These are phyloP conservation scores for Raphidocelis subcapitata DNA, from an alignment of 139 green algal genomes.

Conservation along the genomic window DNA sequence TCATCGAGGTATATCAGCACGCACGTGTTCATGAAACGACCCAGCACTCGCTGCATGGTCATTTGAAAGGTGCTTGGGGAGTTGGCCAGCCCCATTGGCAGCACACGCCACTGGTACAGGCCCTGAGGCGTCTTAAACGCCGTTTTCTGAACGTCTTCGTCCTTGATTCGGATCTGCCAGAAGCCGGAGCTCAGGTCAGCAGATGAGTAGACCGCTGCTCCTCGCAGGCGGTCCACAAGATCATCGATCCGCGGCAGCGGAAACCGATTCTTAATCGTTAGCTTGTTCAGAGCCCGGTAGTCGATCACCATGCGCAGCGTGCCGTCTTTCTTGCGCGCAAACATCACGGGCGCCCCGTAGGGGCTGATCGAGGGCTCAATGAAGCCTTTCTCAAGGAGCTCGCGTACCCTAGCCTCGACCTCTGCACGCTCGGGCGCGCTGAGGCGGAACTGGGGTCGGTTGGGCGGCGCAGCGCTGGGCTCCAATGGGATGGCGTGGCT, in stretches of 20 bases:
- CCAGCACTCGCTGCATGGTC: slow-evolving; percentile 44
- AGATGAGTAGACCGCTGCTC: slow-evolving; percentile 41
- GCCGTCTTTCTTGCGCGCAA: slow-evolving; percentile 59
- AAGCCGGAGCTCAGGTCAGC: slow-evolving; percentile 40
- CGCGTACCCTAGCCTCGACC: not conserved
- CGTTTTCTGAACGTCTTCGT: slow-evolving; percentile 19
- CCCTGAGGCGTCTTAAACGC: slow-evolving; percentile 34
- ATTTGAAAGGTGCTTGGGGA: slow-evolving; percentile 40
- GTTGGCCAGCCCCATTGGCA: slow-evolving; percentile 48
- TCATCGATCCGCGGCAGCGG: slow-evolving; percentile 51
- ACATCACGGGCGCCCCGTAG: slow-evolving; percentile 53
- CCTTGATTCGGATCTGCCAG: slow-evolving; percentile 29
- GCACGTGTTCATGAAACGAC: slow-evolving; percentile 28
- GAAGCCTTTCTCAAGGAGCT: slow-evolving; percentile 11
- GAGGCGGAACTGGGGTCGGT: too few species aligned
- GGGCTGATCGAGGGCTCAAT: slow-evolving; percentile 31
- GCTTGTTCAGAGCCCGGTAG: slow-evolving; percentile 54
- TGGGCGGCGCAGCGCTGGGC: too few species aligned
- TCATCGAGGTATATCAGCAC: slow-evolving; percentile 54
- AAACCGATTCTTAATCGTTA: slow-evolving; percentile 51
- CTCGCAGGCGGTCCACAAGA: slow-evolving; percentile 45
- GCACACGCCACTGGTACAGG: slow-evolving; percentile 38
- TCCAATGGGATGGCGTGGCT: too few species aligned
- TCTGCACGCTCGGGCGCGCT: too few species aligned
- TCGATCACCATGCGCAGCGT: slow-evolving; percentile 55